Base-by-base conservation (phyloP, 768 basidiomycete species). In the Boletus pseudopeckii region DNA sequence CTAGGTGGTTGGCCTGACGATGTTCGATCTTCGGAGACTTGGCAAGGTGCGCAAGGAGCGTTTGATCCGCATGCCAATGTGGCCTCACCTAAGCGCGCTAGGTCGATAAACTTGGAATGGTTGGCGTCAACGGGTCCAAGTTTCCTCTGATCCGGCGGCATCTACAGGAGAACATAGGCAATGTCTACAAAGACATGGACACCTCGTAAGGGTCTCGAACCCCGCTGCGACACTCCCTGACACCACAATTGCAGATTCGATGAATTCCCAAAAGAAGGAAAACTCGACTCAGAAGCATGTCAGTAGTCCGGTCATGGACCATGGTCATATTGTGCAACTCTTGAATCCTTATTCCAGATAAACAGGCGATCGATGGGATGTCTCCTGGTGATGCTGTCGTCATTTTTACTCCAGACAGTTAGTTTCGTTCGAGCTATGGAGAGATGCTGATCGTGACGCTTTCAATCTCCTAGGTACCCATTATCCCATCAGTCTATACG, bases 371-470 rank as follows among this genome's bases (percentile, higher is more conserved):
- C 50, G 82, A 90, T 70, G 77, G 80, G 50, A 74, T 94, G 64
- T 79, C 81, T 11, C 79, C 88, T 9, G 92, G 93, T 22, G 88
- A 92, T 59, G 92, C 92, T n/a, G 85, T 91, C 45, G 87, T 94
- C 62, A 85, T 96, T 57, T 96, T 96, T 71, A 96, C 93, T 4
- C 94, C 93, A 4, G 93, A 95, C 67, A 86, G 90, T 86, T 58
- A 65, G 85, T 72, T 33, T 47, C 46, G 39, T 45, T 34, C 24
- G 7, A 45, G 11, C 14, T n/a, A 20, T 37, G 20, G 13, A n/a
- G 44, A 50, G 13, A 41, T 18, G 3, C 18, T 36, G 22, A 44
- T 18, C 24, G 34, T 40, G 45, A 41, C 9, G 26, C n/a, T 38
- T 24, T 51, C 34, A 28, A 47, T 24, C 18, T 24, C 17, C 28